Evolutionary conservation across 164 flowering plant genomes (phyloP), one percentile per base, ranked within the genome.

Genomic region (Echeveria elegans): DNA sequence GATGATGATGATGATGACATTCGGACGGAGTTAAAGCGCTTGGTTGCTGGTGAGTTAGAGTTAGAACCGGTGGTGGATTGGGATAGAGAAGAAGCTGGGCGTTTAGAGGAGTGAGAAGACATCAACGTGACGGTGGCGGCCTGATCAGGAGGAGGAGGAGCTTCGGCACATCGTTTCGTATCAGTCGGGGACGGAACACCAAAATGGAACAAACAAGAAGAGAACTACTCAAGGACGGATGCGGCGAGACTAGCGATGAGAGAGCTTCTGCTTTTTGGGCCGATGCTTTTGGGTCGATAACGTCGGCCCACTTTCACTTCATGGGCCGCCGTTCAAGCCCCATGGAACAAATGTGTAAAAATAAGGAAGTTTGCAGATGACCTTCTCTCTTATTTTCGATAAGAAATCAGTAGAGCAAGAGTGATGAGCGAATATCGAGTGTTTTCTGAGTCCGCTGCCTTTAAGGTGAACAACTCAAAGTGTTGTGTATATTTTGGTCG

Each of bases 31-130:
- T 63, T 63, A 29, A 29, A 12, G 6, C 41, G 66, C 16, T 63
- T 63, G 66, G 41, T n/a, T 24, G 16, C 18, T 32, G 66, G 41
- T 12, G 66, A 36, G 41, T 32, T 40, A 37, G 19, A 19, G 36
- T 29, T 61, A 36, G 36, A 18, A 10, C 41, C 29, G 18, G 45
- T 11, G 26, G 47, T 63, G 41, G 66, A 32, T 6, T 36, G 29
- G 21, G 36, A 26, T n/a, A n/a, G 63, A n/a, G n/a, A 28, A 21
- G 66, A 63, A 12, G 41, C 28, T 40, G 66, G 47, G 19, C 41
- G 66, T 34, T 23, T 63, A 3, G 66, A 63, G 1, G 65, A 63
- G 41, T 34, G 31, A 6, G 61, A 56, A 56, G 61, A 56, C 61
- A 56, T 56, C 61, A 56, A 56, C 32, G 61, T 56, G 18, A 23